Conservation (phyloP, 2,329 filamentous ascomycete species). For the Phialophora tarda region DNA sequence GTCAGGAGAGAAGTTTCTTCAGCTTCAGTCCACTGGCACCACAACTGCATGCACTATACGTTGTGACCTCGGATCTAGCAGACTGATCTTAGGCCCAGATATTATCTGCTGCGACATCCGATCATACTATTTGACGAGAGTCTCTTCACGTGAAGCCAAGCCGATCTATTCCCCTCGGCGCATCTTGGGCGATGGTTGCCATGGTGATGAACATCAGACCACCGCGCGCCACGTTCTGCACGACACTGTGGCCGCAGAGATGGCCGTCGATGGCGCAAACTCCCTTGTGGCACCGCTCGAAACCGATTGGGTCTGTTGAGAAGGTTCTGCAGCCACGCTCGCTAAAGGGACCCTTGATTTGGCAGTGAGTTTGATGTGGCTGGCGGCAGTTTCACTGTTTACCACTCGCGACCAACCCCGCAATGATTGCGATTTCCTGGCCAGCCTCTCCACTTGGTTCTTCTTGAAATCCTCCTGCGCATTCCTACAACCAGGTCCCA, state of each 20-base stretch:
- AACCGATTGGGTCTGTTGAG: slow-evolving; percentile 22
- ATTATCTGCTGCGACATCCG: neutral
- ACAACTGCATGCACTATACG: neutral
- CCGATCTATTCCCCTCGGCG: too few species aligned
- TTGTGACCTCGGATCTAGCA: neutral
- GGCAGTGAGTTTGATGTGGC: slow-evolving; percentile 23
- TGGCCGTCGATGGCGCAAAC: slow-evolving; percentile 25
- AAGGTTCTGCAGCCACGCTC: slow-evolving; percentile 18
- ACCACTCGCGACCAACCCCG: slow-evolving; percentile 14
- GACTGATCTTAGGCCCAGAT: neutral
- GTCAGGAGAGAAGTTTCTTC: neutral
- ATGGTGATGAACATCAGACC: neutral
- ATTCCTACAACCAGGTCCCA: slow-evolving; percentile 2
- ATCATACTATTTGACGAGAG: neutral
- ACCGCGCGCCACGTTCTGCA: neutral
- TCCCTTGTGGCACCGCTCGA: slow-evolving; percentile 4
- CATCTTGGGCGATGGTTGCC: slow-evolving; percentile 2
- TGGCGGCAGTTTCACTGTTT: slow-evolving; percentile 25
- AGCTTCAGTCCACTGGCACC: neutral
- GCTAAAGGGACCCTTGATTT: slow-evolving; percentile 22
- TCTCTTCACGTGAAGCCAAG: neutral
- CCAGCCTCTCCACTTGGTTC: slow-evolving; percentile 14
- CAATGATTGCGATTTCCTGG: slow-evolving; percentile 10
- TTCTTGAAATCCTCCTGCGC: slow-evolving; percentile 7
- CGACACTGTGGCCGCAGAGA: neutral